Evolutionary conservation across 148 eudicot genomes (phyloP), one percentile per base, ranked within the genome.

Genomic region (Rheum nobile): DNA sequence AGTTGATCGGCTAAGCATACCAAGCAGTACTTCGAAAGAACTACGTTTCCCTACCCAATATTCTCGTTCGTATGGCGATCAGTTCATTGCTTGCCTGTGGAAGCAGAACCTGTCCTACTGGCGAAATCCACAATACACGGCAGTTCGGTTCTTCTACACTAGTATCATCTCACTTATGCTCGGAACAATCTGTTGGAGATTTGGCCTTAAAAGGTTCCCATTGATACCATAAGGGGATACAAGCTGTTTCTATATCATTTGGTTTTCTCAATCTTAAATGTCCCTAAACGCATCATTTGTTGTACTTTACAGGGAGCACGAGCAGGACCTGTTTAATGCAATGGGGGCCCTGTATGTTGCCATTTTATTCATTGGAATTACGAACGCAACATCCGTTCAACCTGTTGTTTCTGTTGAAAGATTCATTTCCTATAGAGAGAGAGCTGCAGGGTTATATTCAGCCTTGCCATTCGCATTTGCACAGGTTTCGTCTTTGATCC

Each of bases 361-460:
- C 44, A 92, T 92, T 67, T 83, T 95, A 43, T 95, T 95, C 78
- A 84, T 95, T 39, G 99, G 99, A 83, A 65, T 95, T 65, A 95
- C 99, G 55, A 95, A 95, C 82, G 99, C 81, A 69, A 87, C 97
- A 38, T 88, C 99, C 76, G 99, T 95, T 78, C 99, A 95, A 76
- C 99, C 99, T 10, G 99, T 95, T 79, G 94, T 95, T 78, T 95
- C 99, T 16, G 81, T 88, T 55, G 99, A 95, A 86, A 87, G 99
- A 85, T 95, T 85, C 74, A 97, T 95, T 77, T 95, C 99, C 55
- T 95, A 95, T 42, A 83, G 99, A 86, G 99, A 95, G 72, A 77
- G 99, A 82, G 99, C 94, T 57, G 99, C 99, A n/a, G 99, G 99
- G 57, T 77, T 90, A 82, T 95, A 95, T 78, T 92, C 99, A 48